Base-by-base conservation (phyloP, 2,329 filamentous ascomycete genomes). In the Alternaria alternata region DNA sequence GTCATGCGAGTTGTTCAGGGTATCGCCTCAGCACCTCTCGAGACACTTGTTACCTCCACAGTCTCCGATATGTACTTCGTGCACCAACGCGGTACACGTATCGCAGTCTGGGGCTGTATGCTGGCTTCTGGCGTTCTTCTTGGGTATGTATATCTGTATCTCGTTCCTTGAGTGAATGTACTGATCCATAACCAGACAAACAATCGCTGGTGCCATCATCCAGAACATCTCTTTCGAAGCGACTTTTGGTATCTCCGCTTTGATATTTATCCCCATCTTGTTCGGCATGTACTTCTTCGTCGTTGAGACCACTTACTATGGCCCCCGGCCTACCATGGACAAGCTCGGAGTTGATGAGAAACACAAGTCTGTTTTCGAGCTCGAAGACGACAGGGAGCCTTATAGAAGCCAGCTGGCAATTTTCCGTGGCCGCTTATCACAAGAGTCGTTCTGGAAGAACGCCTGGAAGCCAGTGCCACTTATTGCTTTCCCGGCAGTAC, bases 31-130 rank as follows among this genome's bases (percentile, higher is more conserved):
- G 93, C 93, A 5, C 94, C 94, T 0, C 97, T 95, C 63, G 94
- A 98, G 79, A 91, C 92, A 0, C 82, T 97, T 22, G 90, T 97
- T 61, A 97, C 96, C 74, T 92, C 92, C 1, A 90, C 90, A 28
- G 92, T 98, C 3, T 94, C 93, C 34, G 94, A 98, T 76, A 78
- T 98, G 55, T 97, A 94, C 80, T 96, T 90, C 77, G 92, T 97
- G 22, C 94, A 94, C 80, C 88, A 91, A 81, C 86, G 92, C 60
- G 93, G 94, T 38, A 87, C 90, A 64, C 88, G 94, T 51, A 97
- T 97, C 91, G 94, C 94, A 1, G 85, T 96, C 52, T 82, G 81
- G 73, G 77, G 79, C 16, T 77, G 74, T 36, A 75, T 77, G 70
- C 38, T 76, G 12, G 64, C 64, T 32, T 68, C 71, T 3, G 75